Evolutionary conservation across 1,139 yeast species (phyloP).

Genomic region (Trichomonascaceae sp.): DNA sequence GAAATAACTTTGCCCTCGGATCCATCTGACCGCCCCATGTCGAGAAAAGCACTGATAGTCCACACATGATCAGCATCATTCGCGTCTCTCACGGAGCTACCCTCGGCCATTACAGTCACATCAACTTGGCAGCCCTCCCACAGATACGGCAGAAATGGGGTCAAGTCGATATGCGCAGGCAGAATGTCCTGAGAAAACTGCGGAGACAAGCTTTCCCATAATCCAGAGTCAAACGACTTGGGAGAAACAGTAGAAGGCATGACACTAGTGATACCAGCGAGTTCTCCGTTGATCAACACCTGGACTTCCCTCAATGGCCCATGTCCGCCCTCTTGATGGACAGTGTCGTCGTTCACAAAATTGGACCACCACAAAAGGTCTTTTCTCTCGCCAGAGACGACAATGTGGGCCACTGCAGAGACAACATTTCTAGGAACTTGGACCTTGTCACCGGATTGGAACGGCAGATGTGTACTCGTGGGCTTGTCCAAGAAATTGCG

Average conservation of each 20-base stretch:
- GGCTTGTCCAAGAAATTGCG: background rate
- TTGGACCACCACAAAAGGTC: background rate
- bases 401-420: background rate
- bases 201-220: conserved; percentile 72
- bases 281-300: conserved; percentile 20
- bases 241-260: conserved; percentile 64
- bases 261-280: conserved; percentile 27
- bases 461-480: background rate
- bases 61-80: too few species aligned
- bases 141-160: conserved; percentile 50
- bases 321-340: background rate
- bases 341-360: background rate
- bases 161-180: conserved; percentile 49
- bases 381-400: background rate
- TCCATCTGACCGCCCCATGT: too few species aligned
- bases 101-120: too few species aligned
- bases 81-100: too few species aligned
- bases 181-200: conserved; percentile 60
- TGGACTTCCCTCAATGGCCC: conserved; percentile 33
- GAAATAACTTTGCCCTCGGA: too few species aligned
- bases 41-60: too few species aligned
- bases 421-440: background rate
- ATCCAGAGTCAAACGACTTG: conserved; percentile 18
- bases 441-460: background rate
- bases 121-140: conserved; percentile 36